These are phyloP conservation scores for Heimioporus sp. DNA, from an alignment of 768 basidiomycete species.

Conservation along the genomic window DNA sequence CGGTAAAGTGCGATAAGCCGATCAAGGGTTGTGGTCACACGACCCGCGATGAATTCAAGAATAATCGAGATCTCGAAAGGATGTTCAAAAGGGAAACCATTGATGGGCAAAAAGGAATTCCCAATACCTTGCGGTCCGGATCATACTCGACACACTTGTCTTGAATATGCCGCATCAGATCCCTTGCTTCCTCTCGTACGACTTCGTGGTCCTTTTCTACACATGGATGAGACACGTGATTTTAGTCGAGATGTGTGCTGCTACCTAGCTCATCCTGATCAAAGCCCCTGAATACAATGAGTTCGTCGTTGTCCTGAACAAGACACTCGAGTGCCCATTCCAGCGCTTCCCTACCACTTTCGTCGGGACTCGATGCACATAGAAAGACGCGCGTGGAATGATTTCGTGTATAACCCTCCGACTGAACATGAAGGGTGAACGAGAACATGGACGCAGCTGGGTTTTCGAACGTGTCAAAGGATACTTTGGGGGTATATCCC, in stretches of 20 bases:
- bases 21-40: slow-evolving; percentile 85
- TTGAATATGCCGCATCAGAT: slow-evolving; percentile 77
- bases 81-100: not conserved
- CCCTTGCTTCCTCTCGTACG: slow-evolving; percentile 81
- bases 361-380: slow-evolving; percentile 85
- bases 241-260: slow-evolving; percentile 10
- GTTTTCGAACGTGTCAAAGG: slow-evolving; percentile 88
- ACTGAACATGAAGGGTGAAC: slow-evolving; percentile 84
- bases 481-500: slow-evolving; percentile 49
- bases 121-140: slow-evolving; percentile 63
- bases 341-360: slow-evolving; percentile 83
- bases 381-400: slow-evolving; percentile 84
- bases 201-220: slow-evolving; percentile 74
- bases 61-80: slow-evolving; percentile 74
- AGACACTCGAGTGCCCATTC: slow-evolving; percentile 91
- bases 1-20: slow-evolving; percentile 90
- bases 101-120: not conserved
- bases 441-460: slow-evolving; percentile 80
- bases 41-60: slow-evolving; percentile 92
- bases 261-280: slow-evolving; percentile 82
- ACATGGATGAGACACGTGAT: not conserved
- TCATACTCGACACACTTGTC: slow-evolving; percentile 78
- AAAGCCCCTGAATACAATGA: slow-evolving; percentile 88
- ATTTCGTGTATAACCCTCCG: slow-evolving; percentile 72
- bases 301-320: slow-evolving; percentile 86